phyloP scores from a whole-genome alignment of 2,329 filamentous ascomycete genomes.

The Knoxdaviesia capensis region DNA sequence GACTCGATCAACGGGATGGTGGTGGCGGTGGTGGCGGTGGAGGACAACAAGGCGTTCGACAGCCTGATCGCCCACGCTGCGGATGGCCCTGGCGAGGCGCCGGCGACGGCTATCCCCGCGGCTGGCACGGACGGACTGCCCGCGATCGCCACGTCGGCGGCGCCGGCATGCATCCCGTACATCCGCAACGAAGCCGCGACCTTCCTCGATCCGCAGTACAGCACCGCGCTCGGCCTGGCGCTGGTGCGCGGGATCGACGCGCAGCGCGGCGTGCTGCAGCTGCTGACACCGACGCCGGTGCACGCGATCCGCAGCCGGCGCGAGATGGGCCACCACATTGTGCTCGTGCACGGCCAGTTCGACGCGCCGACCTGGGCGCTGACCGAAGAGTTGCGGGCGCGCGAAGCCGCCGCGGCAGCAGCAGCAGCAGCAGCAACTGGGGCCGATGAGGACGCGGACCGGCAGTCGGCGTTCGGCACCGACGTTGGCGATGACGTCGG shows the following conservation, averaged over 20 bases:
- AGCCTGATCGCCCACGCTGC: conserved; percentile 9
- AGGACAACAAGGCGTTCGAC: conserved; percentile 29
- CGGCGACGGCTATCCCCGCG: neutral
- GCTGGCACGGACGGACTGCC: neutral
- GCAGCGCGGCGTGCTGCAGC: conserved; percentile 30
- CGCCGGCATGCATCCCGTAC: conserved; percentile 38
- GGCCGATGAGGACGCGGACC: conserved; percentile 10
- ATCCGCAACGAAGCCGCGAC: conserved; percentile 32
- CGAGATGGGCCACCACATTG: conserved; percentile 25
- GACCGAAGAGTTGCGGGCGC: conserved; percentile 32
- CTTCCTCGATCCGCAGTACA: conserved; percentile 38
- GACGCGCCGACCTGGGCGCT: conserved; percentile 53
- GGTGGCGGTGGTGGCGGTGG: conserved; percentile 43
- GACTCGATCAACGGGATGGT: conserved; percentile 53
- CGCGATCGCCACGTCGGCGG: conserved; percentile 11
- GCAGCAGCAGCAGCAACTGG: conserved; percentile 6
- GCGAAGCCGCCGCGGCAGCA: conserved; percentile 2
- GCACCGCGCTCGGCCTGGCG: conserved; percentile 39
- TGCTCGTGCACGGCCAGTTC: conserved; percentile 48
- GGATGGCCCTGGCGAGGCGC: too few relatives aligned
- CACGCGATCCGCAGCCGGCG: conserved; percentile 18
- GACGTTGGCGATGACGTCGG: conserved; percentile 12
- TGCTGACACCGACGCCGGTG: conserved; percentile 39
- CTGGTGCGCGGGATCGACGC: conserved; percentile 51
- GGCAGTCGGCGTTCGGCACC: conserved; percentile 11